A percentile compares a stretch with the other conserved stretches of the same genome.
Evolutionary conservation across 345 rosid genomes (phyloP).

Genomic region (Dovyalis caffra): DNA sequence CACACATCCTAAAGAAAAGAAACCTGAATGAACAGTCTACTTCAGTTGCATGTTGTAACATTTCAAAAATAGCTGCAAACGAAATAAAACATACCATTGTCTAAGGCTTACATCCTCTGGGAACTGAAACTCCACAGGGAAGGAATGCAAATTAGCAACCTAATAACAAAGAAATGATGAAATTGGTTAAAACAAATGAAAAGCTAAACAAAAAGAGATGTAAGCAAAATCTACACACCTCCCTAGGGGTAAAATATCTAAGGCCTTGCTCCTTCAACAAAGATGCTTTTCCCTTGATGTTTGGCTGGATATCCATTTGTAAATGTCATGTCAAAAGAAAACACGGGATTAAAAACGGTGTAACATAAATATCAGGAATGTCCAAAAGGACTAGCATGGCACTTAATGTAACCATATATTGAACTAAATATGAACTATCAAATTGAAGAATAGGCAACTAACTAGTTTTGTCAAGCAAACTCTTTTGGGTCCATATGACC

Average conservation of each 20-base stretch:
- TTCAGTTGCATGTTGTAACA: background rate
- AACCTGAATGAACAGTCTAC: background rate
- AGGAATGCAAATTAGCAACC: conserved; percentile 95
- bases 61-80: background rate
- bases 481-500: background rate
- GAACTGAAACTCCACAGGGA: conserved; percentile 75
- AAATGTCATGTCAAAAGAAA: conserved; percentile 1
- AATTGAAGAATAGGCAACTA: background rate
- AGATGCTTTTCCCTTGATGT: conserved; percentile 52
- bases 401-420: conserved; percentile 5
- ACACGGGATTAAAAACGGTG: background rate
- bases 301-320: conserved; percentile 48
- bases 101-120: conserved; percentile 67
- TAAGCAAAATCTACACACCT: conserved; percentile 40
- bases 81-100: conserved; percentile 52
- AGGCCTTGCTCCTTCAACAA: conserved; percentile 68
- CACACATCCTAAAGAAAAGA: background rate
- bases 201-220: background rate
- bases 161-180: conserved; percentile 21
- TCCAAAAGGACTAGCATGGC: background rate
- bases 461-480: background rate
- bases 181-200: background rate
- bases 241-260: conserved; percentile 90
- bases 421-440: background rate
- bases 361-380: background rate